Evolutionary conservation across 1,284 basidiomycete genomes (phyloP).

Genomic region (Coniferiporia weirii): DNA sequence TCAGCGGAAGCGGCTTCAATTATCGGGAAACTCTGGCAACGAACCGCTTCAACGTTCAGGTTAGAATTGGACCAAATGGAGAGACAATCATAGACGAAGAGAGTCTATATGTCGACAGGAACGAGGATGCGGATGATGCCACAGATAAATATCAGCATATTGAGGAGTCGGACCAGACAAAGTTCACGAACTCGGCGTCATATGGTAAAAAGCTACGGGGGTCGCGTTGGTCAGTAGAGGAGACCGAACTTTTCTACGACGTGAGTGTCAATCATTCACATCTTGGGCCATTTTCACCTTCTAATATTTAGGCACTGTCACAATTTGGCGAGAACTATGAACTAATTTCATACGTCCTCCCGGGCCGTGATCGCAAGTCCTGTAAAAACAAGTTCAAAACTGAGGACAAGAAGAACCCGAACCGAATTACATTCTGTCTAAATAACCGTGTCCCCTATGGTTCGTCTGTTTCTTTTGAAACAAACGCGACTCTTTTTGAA

Average conservation of each 20-base stretch:
- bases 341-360: constrained; percentile 80
- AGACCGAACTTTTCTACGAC: constrained; percentile 82
- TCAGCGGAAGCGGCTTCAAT: constrained; percentile 52
- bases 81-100: constrained; percentile 79
- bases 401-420: constrained; percentile 76
- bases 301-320: constrained; percentile 60
- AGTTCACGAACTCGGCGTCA: constrained; percentile 81
- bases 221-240: constrained; percentile 78
- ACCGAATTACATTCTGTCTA: constrained; percentile 60
- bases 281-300: not conserved
- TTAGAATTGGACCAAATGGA: constrained; percentile 76
- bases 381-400: constrained; percentile 90
- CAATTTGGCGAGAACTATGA: constrained; percentile 93
- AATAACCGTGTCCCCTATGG: constrained; percentile 67
- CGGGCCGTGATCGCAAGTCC: constrained; percentile 79
- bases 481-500: constrained; percentile 2
- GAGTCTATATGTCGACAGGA: constrained; percentile 68
- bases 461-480: constrained; percentile 29
- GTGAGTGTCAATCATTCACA: constrained; percentile 38
- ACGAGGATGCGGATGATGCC: constrained; percentile 46
- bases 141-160: constrained; percentile 71
- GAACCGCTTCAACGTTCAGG: constrained; percentile 73
- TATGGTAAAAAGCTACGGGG: constrained; percentile 74
- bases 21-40: constrained; percentile 58
- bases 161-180: constrained; percentile 76